Evolutionary conservation across 2,329 filamentous ascomycete species (phyloP).

Genomic region (Colletotrichum australisinense): DNA sequence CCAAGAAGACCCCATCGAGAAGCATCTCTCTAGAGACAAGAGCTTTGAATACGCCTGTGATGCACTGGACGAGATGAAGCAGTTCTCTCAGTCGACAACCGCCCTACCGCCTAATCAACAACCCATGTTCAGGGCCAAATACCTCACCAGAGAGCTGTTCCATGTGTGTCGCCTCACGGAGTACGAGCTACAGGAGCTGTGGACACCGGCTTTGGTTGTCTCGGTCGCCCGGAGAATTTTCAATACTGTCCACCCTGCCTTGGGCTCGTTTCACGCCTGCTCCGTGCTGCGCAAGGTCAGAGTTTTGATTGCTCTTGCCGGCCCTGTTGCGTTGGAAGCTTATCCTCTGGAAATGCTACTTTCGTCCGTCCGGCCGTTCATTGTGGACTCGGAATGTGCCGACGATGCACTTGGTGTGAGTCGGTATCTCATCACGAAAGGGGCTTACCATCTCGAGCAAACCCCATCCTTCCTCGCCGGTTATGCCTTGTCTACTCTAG

Average conservation of each 20-base stretch:
- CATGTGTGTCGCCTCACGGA: constrained; percentile 81
- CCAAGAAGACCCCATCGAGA: constrained; percentile 80
- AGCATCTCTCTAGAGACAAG: constrained; percentile 69
- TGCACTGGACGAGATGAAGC: constrained; percentile 76
- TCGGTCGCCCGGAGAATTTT: constrained; percentile 82
- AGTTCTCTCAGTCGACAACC: constrained; percentile 72
- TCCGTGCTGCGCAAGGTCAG: constrained; percentile 88
- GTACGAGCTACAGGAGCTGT: constrained; percentile 73
- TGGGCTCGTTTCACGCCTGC: constrained; percentile 89
- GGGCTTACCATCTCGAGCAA: constrained; percentile 71
- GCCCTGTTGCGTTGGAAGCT: constrained; percentile 75
- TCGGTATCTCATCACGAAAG: constrained; percentile 82
- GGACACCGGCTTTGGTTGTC: constrained; percentile 80
- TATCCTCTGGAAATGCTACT: constrained; percentile 94
- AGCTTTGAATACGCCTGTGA: constrained; percentile 70
- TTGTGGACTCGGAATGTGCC: constrained; percentile 87
- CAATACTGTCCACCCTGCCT: constrained; percentile 81
- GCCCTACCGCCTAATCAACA: constrained; percentile 83
- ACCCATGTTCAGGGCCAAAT: constrained; percentile 84
- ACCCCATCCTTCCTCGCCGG: constrained; percentile 84
- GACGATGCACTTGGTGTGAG: constrained; percentile 90
- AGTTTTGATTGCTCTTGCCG: constrained; percentile 83
- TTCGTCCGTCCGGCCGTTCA: constrained; percentile 80
- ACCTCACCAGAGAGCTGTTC: constrained; percentile 79
- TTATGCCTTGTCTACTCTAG: constrained; percentile 81